Conservation (phyloP, 257 asterid genomes). For the Eucommia ulmoides region DNA sequence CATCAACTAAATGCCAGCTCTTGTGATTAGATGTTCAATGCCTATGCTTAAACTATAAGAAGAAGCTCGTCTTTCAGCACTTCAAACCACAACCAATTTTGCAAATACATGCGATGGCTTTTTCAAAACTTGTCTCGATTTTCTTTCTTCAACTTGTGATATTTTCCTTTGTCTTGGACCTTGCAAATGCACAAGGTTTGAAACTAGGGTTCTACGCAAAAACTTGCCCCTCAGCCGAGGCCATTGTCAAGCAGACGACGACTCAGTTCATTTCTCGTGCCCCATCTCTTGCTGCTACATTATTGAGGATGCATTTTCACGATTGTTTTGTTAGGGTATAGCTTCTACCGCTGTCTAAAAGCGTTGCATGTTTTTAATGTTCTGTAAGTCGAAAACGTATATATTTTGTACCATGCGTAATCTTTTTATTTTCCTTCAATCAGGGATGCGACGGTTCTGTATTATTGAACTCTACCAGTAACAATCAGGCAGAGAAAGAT, state of each 20-base stretch:
- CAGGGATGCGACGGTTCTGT: slow-evolving; percentile 73
- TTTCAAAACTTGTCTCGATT: background rate
- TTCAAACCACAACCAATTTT: too few relatives aligned
- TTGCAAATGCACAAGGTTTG: slow-evolving; percentile 22
- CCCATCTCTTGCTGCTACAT: slow-evolving; percentile 43
- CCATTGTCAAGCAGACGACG: slow-evolving; percentile 22
- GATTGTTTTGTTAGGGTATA: slow-evolving; percentile 61
- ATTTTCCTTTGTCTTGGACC: slow-evolving; percentile 4
- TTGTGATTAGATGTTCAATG: too few relatives aligned
- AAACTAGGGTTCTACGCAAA: slow-evolving; percentile 17
- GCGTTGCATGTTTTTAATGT: too few relatives aligned
- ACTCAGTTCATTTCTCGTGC: slow-evolving; percentile 18
- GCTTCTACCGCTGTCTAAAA: background rate
- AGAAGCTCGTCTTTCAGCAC: too few relatives aligned
- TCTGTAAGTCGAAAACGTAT: too few relatives aligned
- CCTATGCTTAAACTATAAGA: too few relatives aligned
- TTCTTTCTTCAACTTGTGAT: slow-evolving; percentile 8
- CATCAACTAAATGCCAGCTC: too few relatives aligned
- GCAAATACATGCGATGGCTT: background rate
- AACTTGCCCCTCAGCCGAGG: slow-evolving; percentile 31
- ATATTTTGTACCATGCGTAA: too few relatives aligned
- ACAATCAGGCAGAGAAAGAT: slow-evolving; percentile 47
- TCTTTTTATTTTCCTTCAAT: too few relatives aligned
- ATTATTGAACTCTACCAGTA: slow-evolving; percentile 30
- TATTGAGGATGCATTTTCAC: slow-evolving; percentile 58